Base-by-base conservation (phyloP, 163 green algal genomes). In the Scenedesmus sp. region DNA sequence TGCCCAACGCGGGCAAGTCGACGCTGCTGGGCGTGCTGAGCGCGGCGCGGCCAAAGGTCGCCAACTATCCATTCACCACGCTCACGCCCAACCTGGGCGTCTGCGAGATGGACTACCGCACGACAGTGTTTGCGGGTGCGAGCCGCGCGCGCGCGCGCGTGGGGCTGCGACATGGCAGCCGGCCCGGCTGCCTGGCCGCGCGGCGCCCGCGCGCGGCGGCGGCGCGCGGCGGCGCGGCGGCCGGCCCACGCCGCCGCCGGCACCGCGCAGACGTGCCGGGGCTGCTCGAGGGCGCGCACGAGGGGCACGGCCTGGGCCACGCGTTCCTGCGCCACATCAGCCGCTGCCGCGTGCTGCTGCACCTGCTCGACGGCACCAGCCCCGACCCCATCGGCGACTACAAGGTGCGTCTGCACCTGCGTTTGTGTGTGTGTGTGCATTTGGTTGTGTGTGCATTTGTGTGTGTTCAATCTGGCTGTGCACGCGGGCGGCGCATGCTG, bases 231-330 rank as follows among this genome's bases (percentile, higher is more conserved):
- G 10, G 29, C 96, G 95, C 87, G 82, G n/a, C n/a, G n/a, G n/a
- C n/a, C n/a, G n/a, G n/a, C n/a, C n/a, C n/a, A n/a, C n/a, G n/a
- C n/a, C n/a, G n/a, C n/a, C n/a, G n/a, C n/a, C n/a, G n/a, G n/a
- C n/a, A n/a, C n/a, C n/a, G n/a, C n/a, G n/a, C n/a, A n/a, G 92
- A 96, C 82, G 90, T 98, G 34, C 94, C 96, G 45, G 97, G 97
- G 6, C 87, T 99, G 84, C 81, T 99, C 39, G 96, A 99, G 84
- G 97, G 96, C n/a, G 94, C 94, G 11, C 89, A 95, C 84, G 77
- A 90, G 63, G 95, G 95, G 2, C 77, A 91, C 56, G 97, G 97
- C 13, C 90, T 99, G 10, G 96, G 96, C 9, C 92, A 97, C 80
- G 90, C 97, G 84, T 99, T 99, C 83, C 86, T 99, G 71, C 83